Evolutionary conservation across 495 filamentous ascomycete species (phyloP).

Genomic region (Penicillium coprophilum): DNA sequence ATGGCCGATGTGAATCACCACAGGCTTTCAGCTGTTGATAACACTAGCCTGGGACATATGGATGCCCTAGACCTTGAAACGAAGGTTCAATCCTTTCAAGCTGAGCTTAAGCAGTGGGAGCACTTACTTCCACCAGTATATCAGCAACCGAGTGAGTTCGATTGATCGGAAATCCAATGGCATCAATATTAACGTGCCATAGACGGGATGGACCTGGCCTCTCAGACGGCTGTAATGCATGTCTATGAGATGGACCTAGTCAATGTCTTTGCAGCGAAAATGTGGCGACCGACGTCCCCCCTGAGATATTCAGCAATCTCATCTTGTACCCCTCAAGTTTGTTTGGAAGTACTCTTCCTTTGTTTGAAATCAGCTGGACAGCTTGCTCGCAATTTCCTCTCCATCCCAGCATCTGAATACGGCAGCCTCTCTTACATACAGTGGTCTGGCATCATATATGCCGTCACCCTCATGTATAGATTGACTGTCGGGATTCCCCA

Average conservation of each 20-base stretch:
- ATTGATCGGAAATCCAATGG: neutral
- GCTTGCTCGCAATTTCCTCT: neutral
- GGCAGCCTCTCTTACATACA: neutral
- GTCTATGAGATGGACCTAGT: neutral
- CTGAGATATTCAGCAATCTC: neutral
- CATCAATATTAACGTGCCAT: neutral
- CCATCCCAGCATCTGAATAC: neutral
- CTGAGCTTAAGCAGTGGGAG: neutral
- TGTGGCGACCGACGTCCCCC: neutral
- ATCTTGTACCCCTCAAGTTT: neutral
- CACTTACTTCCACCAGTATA: neutral
- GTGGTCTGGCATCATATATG: neutral
- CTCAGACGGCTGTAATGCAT: neutral
- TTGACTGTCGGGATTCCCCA: constrained; percentile 1
- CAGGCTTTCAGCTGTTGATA: neutral
- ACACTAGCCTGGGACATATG: neutral
- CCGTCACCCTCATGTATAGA: neutral
- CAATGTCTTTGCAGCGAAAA: neutral
- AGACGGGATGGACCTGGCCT: neutral
- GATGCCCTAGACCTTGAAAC: neutral
- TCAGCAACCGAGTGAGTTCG: constrained; percentile 1
- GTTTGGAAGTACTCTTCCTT: neutral
- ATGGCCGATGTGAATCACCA: neutral
- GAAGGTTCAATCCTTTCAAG: constrained; percentile 1
- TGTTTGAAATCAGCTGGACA: neutral